Conservation (phyloP, 2,329 filamentous ascomycete genomes). For the Ophiosphaerella narmari region DNA sequence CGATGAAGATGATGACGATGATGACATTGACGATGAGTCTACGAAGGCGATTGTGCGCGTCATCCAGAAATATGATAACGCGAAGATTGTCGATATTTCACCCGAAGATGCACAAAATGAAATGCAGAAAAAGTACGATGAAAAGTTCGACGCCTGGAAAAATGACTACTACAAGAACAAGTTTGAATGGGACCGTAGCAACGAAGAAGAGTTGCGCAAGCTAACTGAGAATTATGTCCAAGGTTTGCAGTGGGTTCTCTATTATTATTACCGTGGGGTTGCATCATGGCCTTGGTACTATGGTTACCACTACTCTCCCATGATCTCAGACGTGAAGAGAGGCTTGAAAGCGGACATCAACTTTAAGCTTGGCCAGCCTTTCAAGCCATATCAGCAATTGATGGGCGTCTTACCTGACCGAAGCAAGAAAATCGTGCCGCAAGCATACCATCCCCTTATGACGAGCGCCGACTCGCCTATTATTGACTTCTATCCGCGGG, state of each 20-base stretch:
- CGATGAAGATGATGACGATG: conserved; percentile 65
- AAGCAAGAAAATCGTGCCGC: conserved; percentile 94
- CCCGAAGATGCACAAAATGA: conserved; percentile 77
- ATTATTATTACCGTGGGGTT: conserved; percentile 96
- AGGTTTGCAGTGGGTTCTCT: conserved; percentile 96
- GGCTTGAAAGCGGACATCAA: conserved; percentile 85
- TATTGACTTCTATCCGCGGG: conserved; percentile 95
- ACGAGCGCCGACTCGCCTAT: conserved; percentile 88
- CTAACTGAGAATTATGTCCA: conserved; percentile 97
- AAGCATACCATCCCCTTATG: conserved; percentile 89
- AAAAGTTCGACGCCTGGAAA: conserved; percentile 92
- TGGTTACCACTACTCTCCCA: conserved; percentile 92
- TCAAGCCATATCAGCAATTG: conserved; percentile 91
- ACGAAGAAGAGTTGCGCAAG: conserved; percentile 77
- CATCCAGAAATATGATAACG: conserved; percentile 88
- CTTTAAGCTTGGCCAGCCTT: conserved; percentile 93
- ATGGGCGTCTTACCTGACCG: conserved; percentile 98
- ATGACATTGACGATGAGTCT: conserved; percentile 79
- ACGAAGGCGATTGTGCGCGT: conserved; percentile 82
- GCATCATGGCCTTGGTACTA: conserved; percentile 99
- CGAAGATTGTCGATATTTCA: conserved; percentile 79
- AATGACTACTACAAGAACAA: conserved; percentile 90
- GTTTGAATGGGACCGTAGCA: conserved; percentile 84
- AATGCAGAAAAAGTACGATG: conserved; percentile 83
- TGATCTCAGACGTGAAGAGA: conserved; percentile 93